Base-by-base conservation (phyloP, 805 yeast species). In the Metschnikowia similis region DNA sequence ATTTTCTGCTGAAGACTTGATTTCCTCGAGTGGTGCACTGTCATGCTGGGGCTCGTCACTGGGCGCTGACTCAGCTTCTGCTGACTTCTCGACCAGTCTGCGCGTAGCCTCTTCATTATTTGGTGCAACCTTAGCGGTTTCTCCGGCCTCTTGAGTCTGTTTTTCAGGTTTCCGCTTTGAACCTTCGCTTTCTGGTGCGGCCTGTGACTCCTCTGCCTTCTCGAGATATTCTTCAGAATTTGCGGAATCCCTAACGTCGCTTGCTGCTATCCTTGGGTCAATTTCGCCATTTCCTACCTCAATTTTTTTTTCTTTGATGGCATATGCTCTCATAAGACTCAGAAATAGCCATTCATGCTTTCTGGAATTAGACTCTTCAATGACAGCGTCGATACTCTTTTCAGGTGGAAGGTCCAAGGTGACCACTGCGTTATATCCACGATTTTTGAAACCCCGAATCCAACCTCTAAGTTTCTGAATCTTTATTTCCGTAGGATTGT, bases 371-470 rank as follows among this genome's bases (percentile, higher is more conserved):
- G 51, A 79, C 64, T 16, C 63, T 61, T 16, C 68, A 41, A 79
- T 65, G 2, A 84, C 80, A n/a, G 65, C 66, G 3, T 66, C 65
- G 35, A 79, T 58, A 2, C 75, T 74, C 16, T 63, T 70, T 2
- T 66, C 74, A n/a, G 71, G 69, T 14, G 56, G 49, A 31, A 55
- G 47, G 13, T 72, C 69, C 50, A 78, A 66, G 43, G 74, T 78
- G 45, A 74, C 77, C 67, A 76, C 75, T 46, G 87, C 89, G 46
- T 78, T 75, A 11, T 75, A 74, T 47, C 65, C 57, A 40, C 68
- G 67, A 42, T 67, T 70, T 30, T 64, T 65, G 52, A 71, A 64
- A 30, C 59, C 57, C 38, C 60, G 58, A 48, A 56, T 58, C 36
- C 60, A 56, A 41, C 66, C 68, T 45, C 56, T 59, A 36, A 70